These are phyloP conservation scores for Apocynum venetum DNA, from an alignment of 257 asterid species.

Conservation along the genomic window DNA sequence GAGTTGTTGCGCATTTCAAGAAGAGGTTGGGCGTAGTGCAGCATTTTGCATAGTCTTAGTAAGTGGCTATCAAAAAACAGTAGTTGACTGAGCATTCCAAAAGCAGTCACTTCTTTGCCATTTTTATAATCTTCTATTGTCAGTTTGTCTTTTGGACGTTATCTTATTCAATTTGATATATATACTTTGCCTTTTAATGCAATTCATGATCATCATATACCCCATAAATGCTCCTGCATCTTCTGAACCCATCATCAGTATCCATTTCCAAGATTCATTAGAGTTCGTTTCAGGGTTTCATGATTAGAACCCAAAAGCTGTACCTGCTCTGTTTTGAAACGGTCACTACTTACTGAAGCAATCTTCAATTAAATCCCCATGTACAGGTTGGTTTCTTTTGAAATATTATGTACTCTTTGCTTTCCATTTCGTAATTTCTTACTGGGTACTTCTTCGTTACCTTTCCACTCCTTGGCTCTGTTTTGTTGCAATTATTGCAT, in stretches of 20 bases:
- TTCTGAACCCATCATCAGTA: conserved; percentile 12
- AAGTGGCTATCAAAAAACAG: neutral
- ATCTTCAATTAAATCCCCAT: neutral
- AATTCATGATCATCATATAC: conserved; percentile 14
- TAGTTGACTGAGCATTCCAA: conserved; percentile 19
- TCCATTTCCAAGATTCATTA: conserved; percentile 18
- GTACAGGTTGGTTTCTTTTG: neutral
- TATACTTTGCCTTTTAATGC: conserved; percentile 30
- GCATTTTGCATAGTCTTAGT: neutral
- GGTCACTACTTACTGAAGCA: neutral
- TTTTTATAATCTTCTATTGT: conserved; percentile 27
- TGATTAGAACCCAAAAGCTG: neutral
- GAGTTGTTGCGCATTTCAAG: conserved; percentile 17
- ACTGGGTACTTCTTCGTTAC: neutral
- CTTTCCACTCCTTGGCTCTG: neutral
- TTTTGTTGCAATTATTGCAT: neutral
- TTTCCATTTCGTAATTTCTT: neutral
- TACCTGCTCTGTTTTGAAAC: neutral
- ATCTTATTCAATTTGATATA: conserved; percentile 25
- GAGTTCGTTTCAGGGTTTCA: conserved; percentile 7
- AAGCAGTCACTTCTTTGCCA: conserved; percentile 24
- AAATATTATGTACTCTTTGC: conserved; percentile 1
- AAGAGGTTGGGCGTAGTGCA: neutral
- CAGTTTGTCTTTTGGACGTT: conserved; percentile 17
- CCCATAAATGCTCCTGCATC: conserved; percentile 6